Conservation (phyloP, 257 asterid genomes). For the Salvia rosmarinus region DNA sequence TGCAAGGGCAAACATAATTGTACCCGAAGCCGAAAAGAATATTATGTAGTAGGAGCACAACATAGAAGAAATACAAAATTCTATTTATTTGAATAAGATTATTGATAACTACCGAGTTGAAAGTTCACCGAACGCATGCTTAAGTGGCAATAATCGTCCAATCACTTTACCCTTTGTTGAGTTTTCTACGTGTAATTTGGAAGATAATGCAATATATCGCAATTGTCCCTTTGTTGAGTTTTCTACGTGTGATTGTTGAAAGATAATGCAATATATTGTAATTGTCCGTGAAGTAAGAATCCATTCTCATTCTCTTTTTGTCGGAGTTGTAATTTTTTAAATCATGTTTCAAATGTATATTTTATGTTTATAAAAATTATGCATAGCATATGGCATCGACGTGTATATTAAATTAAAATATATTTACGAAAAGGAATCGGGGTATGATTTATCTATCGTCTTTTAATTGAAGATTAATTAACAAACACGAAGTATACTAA, state of each 20-base stretch:
- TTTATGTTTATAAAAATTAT: background rate
- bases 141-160: slow-evolving; percentile 22
- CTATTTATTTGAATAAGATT: background rate
- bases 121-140: slow-evolving; percentile 24
- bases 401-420: background rate
- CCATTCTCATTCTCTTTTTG: background rate
- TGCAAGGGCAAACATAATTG: background rate
- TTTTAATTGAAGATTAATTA: background rate
- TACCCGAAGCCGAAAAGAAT: background rate
- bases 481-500: too few species aligned
- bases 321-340: background rate
- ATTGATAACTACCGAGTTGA: slow-evolving; percentile 15
- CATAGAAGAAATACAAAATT: background rate
- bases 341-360: background rate
- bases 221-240: background rate
- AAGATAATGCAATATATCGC: slow-evolving; percentile 9
- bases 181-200: slow-evolving; percentile 25
- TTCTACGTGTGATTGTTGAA: slow-evolving; percentile 25
- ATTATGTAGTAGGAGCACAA: slow-evolving; percentile 24
- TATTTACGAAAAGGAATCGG: background rate
- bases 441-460: background rate
- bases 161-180: background rate
- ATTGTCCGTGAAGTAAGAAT: background rate
- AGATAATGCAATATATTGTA: slow-evolving; percentile 5
- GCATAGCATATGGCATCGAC: background rate